phyloP scores from a whole-genome alignment of 805 yeast species.

The Yarrowia deformans region DNA sequence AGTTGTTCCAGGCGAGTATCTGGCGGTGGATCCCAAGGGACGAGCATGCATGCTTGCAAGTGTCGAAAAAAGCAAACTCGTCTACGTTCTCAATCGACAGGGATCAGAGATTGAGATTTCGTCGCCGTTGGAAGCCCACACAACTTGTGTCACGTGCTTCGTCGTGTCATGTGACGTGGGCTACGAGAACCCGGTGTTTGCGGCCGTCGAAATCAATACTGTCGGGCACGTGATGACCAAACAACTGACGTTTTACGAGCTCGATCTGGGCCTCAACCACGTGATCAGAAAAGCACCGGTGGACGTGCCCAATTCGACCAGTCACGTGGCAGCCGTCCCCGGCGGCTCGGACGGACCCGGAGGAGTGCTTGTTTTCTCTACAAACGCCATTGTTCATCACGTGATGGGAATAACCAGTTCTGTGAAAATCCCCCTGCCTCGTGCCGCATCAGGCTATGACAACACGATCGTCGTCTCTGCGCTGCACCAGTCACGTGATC shows the following conservation, averaged over 20 bases:
- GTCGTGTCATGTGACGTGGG: conserved; percentile 73
- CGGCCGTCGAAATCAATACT: conserved; percentile 52
- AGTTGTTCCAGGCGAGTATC: conserved; percentile 73
- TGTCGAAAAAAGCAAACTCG: conserved; percentile 74
- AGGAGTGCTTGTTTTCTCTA: conserved; percentile 66
- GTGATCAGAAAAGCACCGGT: conserved; percentile 62
- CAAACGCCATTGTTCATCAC: conserved; percentile 14
- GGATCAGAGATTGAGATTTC: conserved; percentile 60
- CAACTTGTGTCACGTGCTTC: conserved; percentile 61
- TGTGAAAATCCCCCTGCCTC: conserved; percentile 1
- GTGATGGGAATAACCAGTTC: conserved; percentile 39
- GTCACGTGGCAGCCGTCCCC: conserved; percentile 70
- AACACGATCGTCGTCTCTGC: conserved; percentile 60
- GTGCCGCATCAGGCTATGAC: conserved; percentile 14
- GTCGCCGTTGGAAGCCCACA: conserved; percentile 76
- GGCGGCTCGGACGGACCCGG: conserved; percentile 73
- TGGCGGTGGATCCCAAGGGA: conserved; percentile 73
- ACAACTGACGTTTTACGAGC: conserved; percentile 71
- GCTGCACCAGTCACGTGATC: conserved; percentile 68
- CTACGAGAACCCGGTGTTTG: conserved; percentile 84
- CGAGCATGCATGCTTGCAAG: conserved; percentile 76
- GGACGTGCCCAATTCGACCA: conserved; percentile 54
- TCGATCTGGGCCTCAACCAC: conserved; percentile 86
- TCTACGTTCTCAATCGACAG: conserved; percentile 67
- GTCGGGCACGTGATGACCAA: conserved; percentile 62